Percentiles rank a stretch among this genome's conserved stretches.
Conservation (phyloP, 129 eudicot species). For the Deinandra increscens region DNA sequence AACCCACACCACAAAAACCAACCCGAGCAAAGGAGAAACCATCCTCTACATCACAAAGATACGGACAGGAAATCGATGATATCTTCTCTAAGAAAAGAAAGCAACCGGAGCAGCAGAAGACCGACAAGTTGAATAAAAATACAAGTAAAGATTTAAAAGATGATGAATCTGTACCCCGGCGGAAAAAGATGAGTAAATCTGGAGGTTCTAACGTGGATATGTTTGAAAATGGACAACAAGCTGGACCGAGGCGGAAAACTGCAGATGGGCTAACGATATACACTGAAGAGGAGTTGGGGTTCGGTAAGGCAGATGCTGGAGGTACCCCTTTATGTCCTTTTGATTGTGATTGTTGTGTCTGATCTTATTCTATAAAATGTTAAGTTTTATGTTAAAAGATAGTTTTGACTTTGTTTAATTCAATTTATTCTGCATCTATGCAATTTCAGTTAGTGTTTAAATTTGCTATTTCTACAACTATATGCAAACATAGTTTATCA, state of each 20-base stretch:
- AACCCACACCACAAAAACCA: constrained; percentile 13
- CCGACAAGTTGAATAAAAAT: constrained; percentile 33
- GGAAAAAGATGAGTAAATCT: constrained; percentile 21
- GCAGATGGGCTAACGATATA: constrained; percentile 65
- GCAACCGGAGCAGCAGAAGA: constrained; percentile 42
- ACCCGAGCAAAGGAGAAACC: constrained; percentile 31
- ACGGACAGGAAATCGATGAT: constrained; percentile 67
- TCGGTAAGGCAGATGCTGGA: constrained; percentile 67
- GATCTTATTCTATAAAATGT: constrained; percentile 5
- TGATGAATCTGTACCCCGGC: constrained; percentile 4
- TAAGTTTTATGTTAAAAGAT: background rate
- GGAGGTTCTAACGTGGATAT: constrained; percentile 38
- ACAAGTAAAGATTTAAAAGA: constrained; percentile 30
- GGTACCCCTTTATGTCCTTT: constrained; percentile 78
- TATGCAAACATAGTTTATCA: too few species aligned
- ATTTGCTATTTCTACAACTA: too few species aligned
- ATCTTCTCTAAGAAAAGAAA: constrained; percentile 75
- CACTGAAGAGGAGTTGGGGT: constrained; percentile 77
- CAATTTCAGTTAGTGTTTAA: background rate
- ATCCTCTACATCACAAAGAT: constrained; percentile 26
- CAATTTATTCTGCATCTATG: background rate
- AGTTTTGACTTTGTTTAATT: constrained; percentile 16
- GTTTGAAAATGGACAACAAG: constrained; percentile 31
- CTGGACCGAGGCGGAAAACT: constrained; percentile 57
- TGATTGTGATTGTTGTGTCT: constrained; percentile 88